Evolutionary conservation across 164 flowering plant genomes (phyloP), one percentile per base, ranked within the genome.

Genomic region (Liquidambar formosana): DNA sequence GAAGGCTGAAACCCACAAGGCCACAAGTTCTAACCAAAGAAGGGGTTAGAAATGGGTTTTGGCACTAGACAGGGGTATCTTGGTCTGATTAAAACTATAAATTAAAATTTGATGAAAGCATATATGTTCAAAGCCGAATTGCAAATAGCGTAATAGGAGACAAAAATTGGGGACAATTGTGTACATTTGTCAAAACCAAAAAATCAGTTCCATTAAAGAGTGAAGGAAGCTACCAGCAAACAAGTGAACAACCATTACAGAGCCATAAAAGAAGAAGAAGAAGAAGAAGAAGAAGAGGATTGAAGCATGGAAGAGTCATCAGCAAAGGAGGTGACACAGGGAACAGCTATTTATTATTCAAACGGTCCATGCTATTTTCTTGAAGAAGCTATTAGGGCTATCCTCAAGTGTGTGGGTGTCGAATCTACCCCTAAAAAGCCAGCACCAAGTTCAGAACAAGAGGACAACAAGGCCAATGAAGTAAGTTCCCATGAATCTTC

Each of bases 161-260:
- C n/a, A 43, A 43, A 11, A 8, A 43, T 43, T 8, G 19, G 21
- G 57, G 57, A 54, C 10, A 54, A 54, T 9, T 21, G 58, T 58
- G 62, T 27, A 58, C 15, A 26, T 58, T 2, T 26, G 19, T 14
- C 1, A 8, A 26, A 14, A 14, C 6, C 0, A 1, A 15, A 1
- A 14, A 14, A 58, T 27, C 43, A 28, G 62, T 28, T 28, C 62
- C 62, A 58, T 58, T 58, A 27, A 58, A 27, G 44, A 58, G 28
- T 58, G 62, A 27, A 28, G 43, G 28, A 23, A 54, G 27, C n/a
- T n/a, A n/a, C n/a, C n/a, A 58, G 28, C 43, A 58, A n/a, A n/a
- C n/a, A n/a, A n/a, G 18, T 43, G 14, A 28, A 28, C 49, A 15
- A 15, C 49, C 49, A 10, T 27, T 58, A 16, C 23, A 58, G 18